phyloP scores from a whole-genome alignment of 495 filamentous ascomycete genomes.

The Penicillium steckii region DNA sequence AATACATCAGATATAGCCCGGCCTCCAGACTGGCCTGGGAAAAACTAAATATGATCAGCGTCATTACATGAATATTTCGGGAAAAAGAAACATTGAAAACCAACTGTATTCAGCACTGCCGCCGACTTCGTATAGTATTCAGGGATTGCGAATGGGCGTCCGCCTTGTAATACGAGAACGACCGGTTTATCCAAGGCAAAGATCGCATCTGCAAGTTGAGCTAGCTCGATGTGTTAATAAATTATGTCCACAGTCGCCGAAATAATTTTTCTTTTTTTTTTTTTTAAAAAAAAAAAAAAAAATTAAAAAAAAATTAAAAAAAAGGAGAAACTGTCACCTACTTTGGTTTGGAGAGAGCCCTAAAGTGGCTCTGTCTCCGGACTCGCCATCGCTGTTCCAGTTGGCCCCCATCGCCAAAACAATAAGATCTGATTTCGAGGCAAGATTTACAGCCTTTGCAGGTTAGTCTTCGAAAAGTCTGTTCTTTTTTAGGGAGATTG shows the following conservation, averaged over 20 bases:
- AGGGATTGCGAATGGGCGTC: slow-evolving; percentile 37
- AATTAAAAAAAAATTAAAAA: background rate
- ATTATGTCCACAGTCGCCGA: background rate
- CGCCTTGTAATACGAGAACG: slow-evolving; percentile 41
- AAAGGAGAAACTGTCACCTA: background rate
- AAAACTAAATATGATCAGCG: slow-evolving; percentile 1
- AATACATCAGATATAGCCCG: slow-evolving; percentile 7
- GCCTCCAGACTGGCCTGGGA: slow-evolving; percentile 10
- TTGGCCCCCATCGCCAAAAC: slow-evolving; percentile 41
- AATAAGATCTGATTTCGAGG: slow-evolving; percentile 35
- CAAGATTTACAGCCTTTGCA: slow-evolving; percentile 30
- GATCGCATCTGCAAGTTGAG: slow-evolving; percentile 30
- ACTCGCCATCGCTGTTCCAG: slow-evolving; percentile 47
- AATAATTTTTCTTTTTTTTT: background rate
- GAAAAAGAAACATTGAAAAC: background rate
- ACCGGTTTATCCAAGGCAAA: slow-evolving; percentile 39
- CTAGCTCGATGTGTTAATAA: no score
- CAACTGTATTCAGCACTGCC: slow-evolving; percentile 6
- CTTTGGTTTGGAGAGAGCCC: slow-evolving; percentile 16
- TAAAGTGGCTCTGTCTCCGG: slow-evolving; percentile 40
- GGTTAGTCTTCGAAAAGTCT: background rate
- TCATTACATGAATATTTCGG: background rate
- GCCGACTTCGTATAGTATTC: slow-evolving; percentile 7
- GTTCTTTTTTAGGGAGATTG: no score
- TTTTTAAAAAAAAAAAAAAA: background rate